Evolutionary conservation across 2,329 filamentous ascomycete genomes (phyloP), one percentile per base, ranked within the genome.

Genomic region (Aspergillus sp.): DNA sequence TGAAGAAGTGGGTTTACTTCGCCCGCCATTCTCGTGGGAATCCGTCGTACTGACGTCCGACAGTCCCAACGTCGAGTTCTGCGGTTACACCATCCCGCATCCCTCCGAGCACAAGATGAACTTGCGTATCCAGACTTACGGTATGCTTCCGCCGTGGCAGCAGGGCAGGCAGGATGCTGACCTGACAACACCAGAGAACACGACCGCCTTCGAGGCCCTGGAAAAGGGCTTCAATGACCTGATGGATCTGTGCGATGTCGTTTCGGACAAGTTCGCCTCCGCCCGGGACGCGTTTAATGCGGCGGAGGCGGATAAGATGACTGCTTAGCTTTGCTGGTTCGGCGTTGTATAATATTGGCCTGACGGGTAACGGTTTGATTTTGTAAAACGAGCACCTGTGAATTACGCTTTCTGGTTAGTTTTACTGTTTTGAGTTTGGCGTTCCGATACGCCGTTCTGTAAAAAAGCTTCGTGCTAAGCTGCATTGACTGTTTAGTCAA

Each of bases 31-130:
- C 14, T 26, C 35, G n/a, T 25, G 14, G 37, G 12, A 28, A 4
- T 8, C 11, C 32, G 26, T 17, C 12, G 19, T 12, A 24, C 35
- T 48, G 25, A 43, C 35, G 20, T 29, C 11, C 30, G 26, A 8
- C 44, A 96, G 89, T 60, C 89, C 91, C 17, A 78, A 91, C 43
- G 91, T 98, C 39, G 91, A 98, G 60, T 95, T 98, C 64, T 96
- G 91, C 63, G 91, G 89, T 40, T 98, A 98, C 62, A 85, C 89
- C 5, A 96, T 98, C 40, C 91, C 91, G 17, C 91, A 98, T 63
- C 91, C 91, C 31, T 93, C 88, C 24, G 91, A 98, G 63, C 69
- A 80, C 25, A 91, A 93, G 65, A 94, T 98, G 89, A 94, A 96
- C 55, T 69, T 98, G 41, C 78, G 91, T 51, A 96, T 98, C 42